A percentile compares a stretch with the other conserved stretches of the same genome.
Conservation (phyloP, 768 basidiomycete genomes). For the Termitomyces sp. region DNA sequence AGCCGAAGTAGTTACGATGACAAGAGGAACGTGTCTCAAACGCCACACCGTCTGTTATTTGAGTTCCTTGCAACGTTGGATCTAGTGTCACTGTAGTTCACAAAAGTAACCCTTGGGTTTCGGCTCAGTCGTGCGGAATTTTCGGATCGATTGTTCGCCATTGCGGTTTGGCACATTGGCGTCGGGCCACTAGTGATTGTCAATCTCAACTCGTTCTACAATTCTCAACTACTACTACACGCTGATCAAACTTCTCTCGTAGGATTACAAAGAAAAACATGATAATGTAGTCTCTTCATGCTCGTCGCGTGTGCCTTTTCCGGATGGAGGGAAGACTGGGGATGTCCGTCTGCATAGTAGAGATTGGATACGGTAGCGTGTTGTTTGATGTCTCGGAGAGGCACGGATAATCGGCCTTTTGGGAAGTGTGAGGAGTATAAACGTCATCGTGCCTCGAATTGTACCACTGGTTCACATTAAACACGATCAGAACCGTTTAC, state of each 20-base stretch:
- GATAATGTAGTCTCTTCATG: neutral
- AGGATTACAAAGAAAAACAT: neutral
- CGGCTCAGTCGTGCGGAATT: neutral
- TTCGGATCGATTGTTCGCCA: conserved; percentile 47
- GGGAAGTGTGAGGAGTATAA: neutral
- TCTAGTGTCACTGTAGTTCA: no score
- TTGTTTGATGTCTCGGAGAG: neutral
- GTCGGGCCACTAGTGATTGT: conserved; percentile 20
- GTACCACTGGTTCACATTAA: conserved; percentile 51
- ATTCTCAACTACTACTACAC: neutral
- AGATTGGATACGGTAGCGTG: neutral
- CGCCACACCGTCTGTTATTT: no score
- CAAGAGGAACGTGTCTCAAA: no score
- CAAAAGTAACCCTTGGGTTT: no score
- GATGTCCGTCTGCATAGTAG: neutral
- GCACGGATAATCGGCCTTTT: neutral
- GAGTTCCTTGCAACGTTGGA: no score
- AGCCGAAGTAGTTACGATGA: no score
- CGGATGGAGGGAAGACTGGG: neutral
- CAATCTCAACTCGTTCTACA: neutral
- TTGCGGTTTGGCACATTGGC: conserved; percentile 30
- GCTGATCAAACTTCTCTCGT: neutral
- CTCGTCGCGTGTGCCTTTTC: neutral
- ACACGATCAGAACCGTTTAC: neutral
- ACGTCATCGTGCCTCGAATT: conserved; percentile 74